Evolutionary conservation across 2,329 filamentous ascomycete genomes (phyloP).

Genomic region (Colletotrichum lentis): DNA sequence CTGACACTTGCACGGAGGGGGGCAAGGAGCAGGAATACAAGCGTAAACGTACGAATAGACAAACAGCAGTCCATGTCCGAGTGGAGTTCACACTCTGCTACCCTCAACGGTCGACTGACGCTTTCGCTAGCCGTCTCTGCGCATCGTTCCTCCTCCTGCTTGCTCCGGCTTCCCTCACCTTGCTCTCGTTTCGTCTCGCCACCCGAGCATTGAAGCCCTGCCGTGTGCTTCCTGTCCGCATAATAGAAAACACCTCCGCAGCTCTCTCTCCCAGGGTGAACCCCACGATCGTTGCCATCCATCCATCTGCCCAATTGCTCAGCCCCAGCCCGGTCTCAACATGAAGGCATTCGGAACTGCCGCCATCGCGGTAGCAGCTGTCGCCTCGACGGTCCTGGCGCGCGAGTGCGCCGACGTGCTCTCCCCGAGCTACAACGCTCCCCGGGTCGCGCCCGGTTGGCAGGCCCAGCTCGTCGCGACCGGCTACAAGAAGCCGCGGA

Average conservation of each 20-base stretch:
- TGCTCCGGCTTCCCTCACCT: conserved; percentile 5
- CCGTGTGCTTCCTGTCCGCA: neutral
- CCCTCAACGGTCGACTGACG: conserved; percentile 1
- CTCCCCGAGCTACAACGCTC: conserved; percentile 47
- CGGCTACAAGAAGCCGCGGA: conserved; percentile 53
- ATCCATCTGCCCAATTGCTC: neutral
- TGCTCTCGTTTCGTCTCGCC: neutral
- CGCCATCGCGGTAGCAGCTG: conserved; percentile 14
- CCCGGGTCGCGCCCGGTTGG: conserved; percentile 54
- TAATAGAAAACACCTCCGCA: neutral
- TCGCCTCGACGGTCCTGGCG: conserved; percentile 26
- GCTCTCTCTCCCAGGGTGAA: neutral
- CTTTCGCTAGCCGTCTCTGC: conserved; percentile 10
- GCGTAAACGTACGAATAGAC: too few species aligned
- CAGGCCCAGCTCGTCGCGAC: conserved; percentile 54
- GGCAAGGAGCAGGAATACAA: neutral
- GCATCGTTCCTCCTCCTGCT: neutral
- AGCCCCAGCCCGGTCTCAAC: neutral
- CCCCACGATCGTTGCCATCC: neutral
- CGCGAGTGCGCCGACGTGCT: conserved; percentile 49
- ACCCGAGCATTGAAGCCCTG: neutral
- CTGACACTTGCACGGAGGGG: neutral
- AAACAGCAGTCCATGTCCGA: neutral
- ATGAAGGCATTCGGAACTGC: conserved; percentile 31
- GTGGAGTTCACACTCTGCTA: conserved; percentile 16